These are phyloP conservation scores for Spirogloea muscicola DNA, from an alignment of 139 green algal genomes.

Conservation along the genomic window DNA sequence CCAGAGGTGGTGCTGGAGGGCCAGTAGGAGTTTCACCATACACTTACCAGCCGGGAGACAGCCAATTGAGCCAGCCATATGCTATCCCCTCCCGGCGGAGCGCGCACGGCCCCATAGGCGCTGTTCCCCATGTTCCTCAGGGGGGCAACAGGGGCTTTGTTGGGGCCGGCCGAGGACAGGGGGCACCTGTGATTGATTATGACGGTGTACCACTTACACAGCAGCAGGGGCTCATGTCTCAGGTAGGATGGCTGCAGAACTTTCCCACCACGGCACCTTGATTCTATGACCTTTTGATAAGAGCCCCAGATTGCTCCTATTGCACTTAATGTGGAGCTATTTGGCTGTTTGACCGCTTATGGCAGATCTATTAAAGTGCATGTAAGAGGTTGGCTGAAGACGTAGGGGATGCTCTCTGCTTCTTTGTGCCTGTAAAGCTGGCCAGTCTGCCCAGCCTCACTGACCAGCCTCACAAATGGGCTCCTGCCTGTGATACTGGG, in stretches of 20 bases:
- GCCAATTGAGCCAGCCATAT: constrained; percentile 25
- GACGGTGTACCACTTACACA: neutral
- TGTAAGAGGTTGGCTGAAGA: too few species aligned
- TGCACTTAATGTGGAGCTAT: too few species aligned
- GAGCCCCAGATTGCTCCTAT: too few species aligned
- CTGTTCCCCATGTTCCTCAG: constrained; percentile 7
- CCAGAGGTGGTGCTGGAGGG: too few species aligned
- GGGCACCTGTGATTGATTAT: neutral
- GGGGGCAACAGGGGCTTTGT: constrained; percentile 18
- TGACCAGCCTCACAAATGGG: neutral
- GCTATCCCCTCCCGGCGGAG: constrained; percentile 15
- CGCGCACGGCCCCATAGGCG: constrained; percentile 11
- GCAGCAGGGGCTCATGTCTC: neutral
- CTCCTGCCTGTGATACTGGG: neutral
- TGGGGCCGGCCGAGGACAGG: constrained; percentile 9
- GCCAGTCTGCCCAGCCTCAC: neutral
- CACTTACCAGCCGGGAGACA: neutral
- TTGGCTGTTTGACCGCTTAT: too few species aligned
- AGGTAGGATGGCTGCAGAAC: neutral
- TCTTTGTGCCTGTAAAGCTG: neutral
- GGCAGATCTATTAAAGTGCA: too few species aligned
- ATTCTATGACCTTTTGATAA: too few species aligned
- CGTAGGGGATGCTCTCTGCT: neutral
- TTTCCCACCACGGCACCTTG: neutral
- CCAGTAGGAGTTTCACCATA: too few species aligned